These are phyloP conservation scores for Taphrina populina DNA, from an alignment of 1,139 yeast genomes.

Conservation along the genomic window DNA sequence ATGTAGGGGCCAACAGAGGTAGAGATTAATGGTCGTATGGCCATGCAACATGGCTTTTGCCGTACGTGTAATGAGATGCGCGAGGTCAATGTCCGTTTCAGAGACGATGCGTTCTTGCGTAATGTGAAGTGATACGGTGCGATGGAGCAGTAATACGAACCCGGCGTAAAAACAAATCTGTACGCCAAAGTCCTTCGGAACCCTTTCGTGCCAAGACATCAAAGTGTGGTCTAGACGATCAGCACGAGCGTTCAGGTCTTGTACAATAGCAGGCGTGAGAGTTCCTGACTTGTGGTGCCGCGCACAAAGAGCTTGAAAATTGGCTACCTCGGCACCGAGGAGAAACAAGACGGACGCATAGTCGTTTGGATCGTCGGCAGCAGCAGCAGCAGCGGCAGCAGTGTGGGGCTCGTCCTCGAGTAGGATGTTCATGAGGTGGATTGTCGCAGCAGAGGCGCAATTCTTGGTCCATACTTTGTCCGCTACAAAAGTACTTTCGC, in stretches of 20 bases:
- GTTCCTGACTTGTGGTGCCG: not conserved
- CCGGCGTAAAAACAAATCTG: conserved; percentile 21
- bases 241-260: too few relatives aligned
- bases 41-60: conserved; percentile 9
- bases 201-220: too few relatives aligned
- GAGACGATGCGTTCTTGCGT: conserved; percentile 8
- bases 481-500: conserved; percentile 19
- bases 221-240: too few relatives aligned
- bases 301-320: conserved; percentile 6
- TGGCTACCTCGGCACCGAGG: conserved; percentile 22
- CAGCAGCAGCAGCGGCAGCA: not conserved
- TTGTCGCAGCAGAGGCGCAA: conserved; percentile 5
- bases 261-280: too few relatives aligned
- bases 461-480: conserved; percentile 18
- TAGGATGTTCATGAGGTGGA: not conserved
- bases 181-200: too few relatives aligned
- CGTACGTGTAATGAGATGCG: conserved; percentile 5
- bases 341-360: conserved; percentile 22
- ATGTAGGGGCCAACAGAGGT: conserved; percentile 19
- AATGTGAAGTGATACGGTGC: conserved; percentile 12
- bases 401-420: not conserved
- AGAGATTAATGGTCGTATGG: conserved; percentile 13
- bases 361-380: conserved; percentile 1
- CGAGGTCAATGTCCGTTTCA: conserved; percentile 3
- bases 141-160: conserved; percentile 12